Percentiles rank a stretch among this genome's conserved stretches.
Conservation (phyloP, 164 flowering plant genomes). For the Chloranthus sessilifolius region DNA sequence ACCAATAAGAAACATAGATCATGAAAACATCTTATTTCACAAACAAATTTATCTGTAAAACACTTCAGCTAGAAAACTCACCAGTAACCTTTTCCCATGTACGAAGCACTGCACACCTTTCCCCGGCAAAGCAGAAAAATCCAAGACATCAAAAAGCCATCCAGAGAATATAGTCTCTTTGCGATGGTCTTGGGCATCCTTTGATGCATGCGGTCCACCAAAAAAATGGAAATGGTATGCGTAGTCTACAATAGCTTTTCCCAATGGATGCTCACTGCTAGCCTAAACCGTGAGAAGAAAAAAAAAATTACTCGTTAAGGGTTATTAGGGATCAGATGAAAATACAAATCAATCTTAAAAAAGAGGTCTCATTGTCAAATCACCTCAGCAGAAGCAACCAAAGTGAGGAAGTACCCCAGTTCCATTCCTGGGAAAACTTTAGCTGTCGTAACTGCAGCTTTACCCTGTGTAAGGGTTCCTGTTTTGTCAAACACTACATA, state of each 20-base stretch:
- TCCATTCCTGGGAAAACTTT: conserved; percentile 77
- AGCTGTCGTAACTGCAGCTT: conserved; percentile 72
- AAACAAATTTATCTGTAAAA: not conserved
- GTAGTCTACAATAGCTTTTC: conserved; percentile 76
- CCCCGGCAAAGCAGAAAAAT: conserved; percentile 84
- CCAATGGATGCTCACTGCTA: conserved; percentile 97
- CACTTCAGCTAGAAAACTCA: conserved; percentile 24
- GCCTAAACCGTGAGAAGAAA: conserved; percentile 39
- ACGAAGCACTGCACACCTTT: conserved; percentile 78
- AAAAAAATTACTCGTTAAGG: not conserved
- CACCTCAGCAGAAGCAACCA: conserved; percentile 99
- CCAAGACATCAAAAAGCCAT: conserved; percentile 79
- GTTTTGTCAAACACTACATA: conserved; percentile 93
- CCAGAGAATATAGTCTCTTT: conserved; percentile 38
- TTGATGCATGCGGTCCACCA: conserved; percentile 42
- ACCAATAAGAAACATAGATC: conserved; percentile 6
- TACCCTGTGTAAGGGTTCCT: conserved; percentile 97
- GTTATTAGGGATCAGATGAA: not conserved
- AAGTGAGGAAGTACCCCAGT: conserved; percentile 80
- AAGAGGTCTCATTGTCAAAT: not conserved
- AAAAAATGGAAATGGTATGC: conserved; percentile 96
- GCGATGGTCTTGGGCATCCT: conserved; percentile 23
- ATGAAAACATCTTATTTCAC: not conserved
- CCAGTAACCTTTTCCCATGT: conserved; percentile 60
- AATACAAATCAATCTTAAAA: not conserved